Percentiles rank a stretch among this genome's conserved stretches.
Conservation (phyloP, 768 basidiomycete species). For the Agrocybe chaxingu region DNA sequence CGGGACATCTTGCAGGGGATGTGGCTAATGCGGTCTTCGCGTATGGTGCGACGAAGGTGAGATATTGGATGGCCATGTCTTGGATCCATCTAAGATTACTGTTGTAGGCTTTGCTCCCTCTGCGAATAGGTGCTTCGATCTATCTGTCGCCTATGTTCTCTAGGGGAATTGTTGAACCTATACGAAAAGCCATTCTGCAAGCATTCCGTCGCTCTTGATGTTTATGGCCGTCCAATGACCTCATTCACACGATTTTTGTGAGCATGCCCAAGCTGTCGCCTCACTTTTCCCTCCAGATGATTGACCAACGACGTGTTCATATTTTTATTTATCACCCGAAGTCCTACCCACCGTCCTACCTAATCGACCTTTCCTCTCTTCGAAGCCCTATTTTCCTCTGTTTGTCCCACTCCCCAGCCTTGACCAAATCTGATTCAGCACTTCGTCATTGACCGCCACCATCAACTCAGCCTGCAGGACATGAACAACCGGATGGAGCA, state of each 20-base stretch:
- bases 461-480: no score
- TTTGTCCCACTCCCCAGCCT: no score
- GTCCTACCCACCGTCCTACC: no score
- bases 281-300: neutral
- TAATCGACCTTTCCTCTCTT: no score
- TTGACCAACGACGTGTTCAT: no score
- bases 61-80: slow-evolving; percentile 1
- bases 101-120: slow-evolving; percentile 67
- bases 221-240: neutral
- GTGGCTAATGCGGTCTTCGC: slow-evolving; percentile 82
- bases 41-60: slow-evolving; percentile 77
- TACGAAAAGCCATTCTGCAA: slow-evolving; percentile 34
- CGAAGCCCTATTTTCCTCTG: no score
- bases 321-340: no score
- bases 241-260: slow-evolving; percentile 13
- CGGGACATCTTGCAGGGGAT: slow-evolving; percentile 61
- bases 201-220: slow-evolving; percentile 25
- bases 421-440: no score
- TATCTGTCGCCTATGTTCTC: slow-evolving; percentile 76
- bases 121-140: slow-evolving; percentile 68
- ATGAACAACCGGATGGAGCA: neutral
- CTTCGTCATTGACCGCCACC: no score
- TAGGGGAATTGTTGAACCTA: slow-evolving; percentile 60
- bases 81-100: neutral
- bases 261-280: neutral